Evolutionary conservation across 1,284 basidiomycete species (phyloP), one percentile per base, ranked within the genome.

Genomic region (Wallemia ichthyophaga): DNA sequence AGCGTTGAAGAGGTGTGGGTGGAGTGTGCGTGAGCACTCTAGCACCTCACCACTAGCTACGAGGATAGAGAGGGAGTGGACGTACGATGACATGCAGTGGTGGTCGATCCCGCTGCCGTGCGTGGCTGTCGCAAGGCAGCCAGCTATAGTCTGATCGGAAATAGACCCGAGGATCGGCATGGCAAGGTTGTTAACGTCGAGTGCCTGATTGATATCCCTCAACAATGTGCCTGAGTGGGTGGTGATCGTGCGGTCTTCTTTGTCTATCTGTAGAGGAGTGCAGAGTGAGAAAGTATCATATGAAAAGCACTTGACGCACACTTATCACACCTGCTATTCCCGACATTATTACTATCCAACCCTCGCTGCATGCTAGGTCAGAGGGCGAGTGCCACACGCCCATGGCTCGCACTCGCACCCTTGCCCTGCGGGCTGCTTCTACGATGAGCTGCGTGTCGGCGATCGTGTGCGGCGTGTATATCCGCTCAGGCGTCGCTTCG

Each of bases 131-230:
- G 88, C 83, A 66, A 98, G 77, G 63, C 91, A 78, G 28, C 92
- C 92, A n/a, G 78, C 91, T 62, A 98, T 76, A 1, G 89, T 89
- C 70, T 96, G 92, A 69, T 95, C 88, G 37, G 87, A 92, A 67
- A 98, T 96, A 48, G 88, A 92, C 48, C 94, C 94, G 62, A 96
- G 76, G 69, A 88, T 94, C 66, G 78, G 80, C 77, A 98, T 81
- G 55, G 89, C 88, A 24, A 95, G 76, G 27, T 75, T 74, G 64
- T 81, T 73, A n/a, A 73, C 69, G 32, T 76, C 78, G 59, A 96
- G 81, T 1, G 62, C 61, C 23, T 63, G 63, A 58, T 64, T 64
- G 21, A 70, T 62, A 58, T 69, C 67, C 48, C 67, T 67, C 24
- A 72, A 62, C 61, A 66, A 66, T 13, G 68, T 69, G n/a, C 69